Evolutionary conservation across 176 grass and related monocot genomes (phyloP), one percentile per base, ranked within the genome.

Genomic region (Dactylis glomerata): DNA sequence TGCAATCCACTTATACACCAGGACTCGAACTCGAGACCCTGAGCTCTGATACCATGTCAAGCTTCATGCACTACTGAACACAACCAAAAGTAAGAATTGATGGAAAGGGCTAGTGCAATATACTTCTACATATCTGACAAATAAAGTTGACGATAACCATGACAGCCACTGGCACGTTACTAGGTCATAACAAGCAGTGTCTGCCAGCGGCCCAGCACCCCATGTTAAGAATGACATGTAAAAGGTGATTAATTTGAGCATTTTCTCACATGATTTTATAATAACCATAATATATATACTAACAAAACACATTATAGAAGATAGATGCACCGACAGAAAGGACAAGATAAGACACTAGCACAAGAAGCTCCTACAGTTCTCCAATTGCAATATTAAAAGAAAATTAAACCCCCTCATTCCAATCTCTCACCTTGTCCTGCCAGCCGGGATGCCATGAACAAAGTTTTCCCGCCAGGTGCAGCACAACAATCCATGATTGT

Each of bases 401-500:
- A 63, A 42, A 83, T 67, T 45, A 59, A 84, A 89, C 30, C 22
- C 64, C 57, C 23, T 40, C 4, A 28, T 67, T 81, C 7, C 51
- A 83, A 71, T 77, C 58, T 44, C 63, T 78, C 69, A 97, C 95
- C 95, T 94, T 97, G 59, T 57, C 95, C 84, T 40, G 41, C 86
- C 72, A 97, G 82, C 26, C 81, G 79, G 62, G 92, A 92, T 70
- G 95, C 95, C 95, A 97, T 97, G 87, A 91, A 97, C 65, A 97
- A 76, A 56, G 95, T 94, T 66, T 97, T 97, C 73, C 95, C 95
- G 51, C 95, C 95, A 86, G 95, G 95, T 33, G 95, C 95, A 74
- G 95, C 95, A 76, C 95, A 97, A 67, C 95, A 97, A 89, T 97
- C 95, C 51, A 92, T 83, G 49, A 97, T 97, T 58, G 88, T 90